Evolutionary conservation across 371 early-diverging fungal genomes (phyloP), one percentile per base, ranked within the genome.

Genomic region (Syncephalastrum contaminatum): DNA sequence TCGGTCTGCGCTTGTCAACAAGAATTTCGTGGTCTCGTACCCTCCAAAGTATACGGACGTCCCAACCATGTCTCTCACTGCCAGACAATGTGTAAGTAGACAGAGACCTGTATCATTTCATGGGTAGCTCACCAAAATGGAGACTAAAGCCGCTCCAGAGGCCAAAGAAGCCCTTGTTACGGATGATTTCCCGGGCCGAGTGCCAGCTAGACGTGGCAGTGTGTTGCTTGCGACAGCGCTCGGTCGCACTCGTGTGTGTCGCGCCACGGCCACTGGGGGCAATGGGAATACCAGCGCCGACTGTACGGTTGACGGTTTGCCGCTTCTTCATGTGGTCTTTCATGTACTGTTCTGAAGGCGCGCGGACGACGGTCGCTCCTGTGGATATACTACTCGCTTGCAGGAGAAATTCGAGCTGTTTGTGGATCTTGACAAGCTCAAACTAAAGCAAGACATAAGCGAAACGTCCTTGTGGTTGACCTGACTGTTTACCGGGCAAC

Each of bases 351-450:
- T 69, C 27, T 50, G 54, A 43, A 25, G 45, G 43, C 14, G 58
- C 50, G n/a, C 67, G 64, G 30, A 74, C 66, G 7, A 72, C 68
- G 20, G 72, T 69, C 6, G 60, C 70, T 13, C 79, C 79, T 30
- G 75, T 71, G 12, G 79, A 71, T 43, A 78, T 70, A 62, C 79
- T 78, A 42, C 73, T 75, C 48, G 79, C 82, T 51, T 77, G 75
- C 68, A 90, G 59, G 41, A 90, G 57, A 27, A 74, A 73, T 39
- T 91, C 84, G 15, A 92, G 66, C 58, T 92, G 93, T 55, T 84
- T 80, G 64, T 90, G 92, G 19, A 92, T 82, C 63, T 92, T 92
- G 53, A 92, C 83, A 19, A 91, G 66, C 58, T 92, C 93, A 57
- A 92, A 70, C 59, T 59, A 30, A 13, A 22, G 4, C 16, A 10